Evolutionary conservation across 495 filamentous ascomycete species (phyloP).

Genomic region (Polyplosphaeria fusca): DNA sequence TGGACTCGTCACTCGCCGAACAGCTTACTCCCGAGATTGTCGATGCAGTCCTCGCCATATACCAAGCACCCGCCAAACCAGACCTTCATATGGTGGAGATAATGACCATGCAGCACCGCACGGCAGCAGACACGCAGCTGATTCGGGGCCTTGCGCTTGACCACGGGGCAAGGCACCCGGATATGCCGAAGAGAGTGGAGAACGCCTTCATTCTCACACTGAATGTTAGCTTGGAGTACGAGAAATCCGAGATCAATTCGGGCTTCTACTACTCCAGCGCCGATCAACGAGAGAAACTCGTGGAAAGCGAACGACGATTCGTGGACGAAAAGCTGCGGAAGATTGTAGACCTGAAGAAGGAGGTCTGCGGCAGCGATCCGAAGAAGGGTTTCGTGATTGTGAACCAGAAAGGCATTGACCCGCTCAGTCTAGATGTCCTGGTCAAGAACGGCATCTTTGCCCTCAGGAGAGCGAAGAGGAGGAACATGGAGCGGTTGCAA

Average conservation of each 20-base stretch:
- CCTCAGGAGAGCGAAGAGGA: conserved; percentile 87
- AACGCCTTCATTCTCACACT: conserved; percentile 93
- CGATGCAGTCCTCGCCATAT: conserved; percentile 92
- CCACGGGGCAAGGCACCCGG: conserved; percentile 93
- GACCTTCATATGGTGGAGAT: conserved; percentile 99
- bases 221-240: conserved; percentile 96
- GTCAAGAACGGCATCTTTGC: conserved; percentile 98
- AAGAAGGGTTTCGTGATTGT: conserved; percentile 97
- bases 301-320: conserved; percentile 93
- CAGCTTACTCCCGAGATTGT: conserved; percentile 91
- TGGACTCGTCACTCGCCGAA: conserved; percentile 82
- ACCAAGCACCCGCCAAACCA: conserved; percentile 82
- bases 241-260: conserved; percentile 99
- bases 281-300: conserved; percentile 93
- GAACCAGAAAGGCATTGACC: conserved; percentile 99
- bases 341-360: conserved; percentile 97
- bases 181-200: conserved; percentile 95
- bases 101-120: conserved; percentile 99
- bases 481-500: conserved; percentile 98
- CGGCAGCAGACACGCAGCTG: conserved; percentile 91
- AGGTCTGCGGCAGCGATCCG: conserved; percentile 89
- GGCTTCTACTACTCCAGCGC: conserved; percentile 98
- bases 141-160: conserved; percentile 91
- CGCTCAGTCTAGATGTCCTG: conserved; percentile 87
- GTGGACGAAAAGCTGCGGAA: conserved; percentile 96